Base-by-base conservation (phyloP, 2,329 filamentous ascomycete genomes). In the Coleophoma cylindrospora region DNA sequence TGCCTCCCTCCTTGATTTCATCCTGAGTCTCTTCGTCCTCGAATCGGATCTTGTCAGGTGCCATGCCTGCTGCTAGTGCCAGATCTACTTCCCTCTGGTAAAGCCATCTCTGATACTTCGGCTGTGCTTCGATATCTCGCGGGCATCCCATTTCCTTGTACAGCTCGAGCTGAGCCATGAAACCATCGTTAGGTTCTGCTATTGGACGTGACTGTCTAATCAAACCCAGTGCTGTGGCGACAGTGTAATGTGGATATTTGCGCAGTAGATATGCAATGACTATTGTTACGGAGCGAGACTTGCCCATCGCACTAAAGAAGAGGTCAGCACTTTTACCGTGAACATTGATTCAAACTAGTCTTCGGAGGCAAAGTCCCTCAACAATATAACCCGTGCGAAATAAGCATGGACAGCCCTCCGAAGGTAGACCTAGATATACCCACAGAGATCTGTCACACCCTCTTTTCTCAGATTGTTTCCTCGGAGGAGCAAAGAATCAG, bases 121-220 rank as follows among this genome's bases (percentile, higher is more conserved):
- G 86, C 43, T 91, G 79, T 10, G 75, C 72, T 55, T 87, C 85
- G 47, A 88, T 72, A 55, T 83, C 75, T 4, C 72, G 79, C 1
- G 91, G 89, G 57, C 86, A 92, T 43, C 83, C 83, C 89, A 96
- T 96, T 57, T 86, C 74, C 74, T 90, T 87, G 75, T 92, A 99
- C 48, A 97, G 74, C 58, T 86, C 77, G 5, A 99, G 77, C 69
- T 99, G 94, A 46, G 82, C 74, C 83, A 92, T 91, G 75, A 99
- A 99, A 27, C 91, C 92, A 33, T 82, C 74, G 66, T 99, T 99
- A 3, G 94, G 94, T 63, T 95, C 89, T 53, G 87, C 91, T 49
- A 94, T 80, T 14, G 87, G 81, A 37, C 92, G 83, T 40, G 79
- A 80, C 64, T 85, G 71, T 48, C 84, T 82, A 46, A 97, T 74